Evolutionary conservation across 2,329 filamentous ascomycete species (phyloP), one percentile per base, ranked within the genome.

Genomic region (Ascochyta clinopodiicola): DNA sequence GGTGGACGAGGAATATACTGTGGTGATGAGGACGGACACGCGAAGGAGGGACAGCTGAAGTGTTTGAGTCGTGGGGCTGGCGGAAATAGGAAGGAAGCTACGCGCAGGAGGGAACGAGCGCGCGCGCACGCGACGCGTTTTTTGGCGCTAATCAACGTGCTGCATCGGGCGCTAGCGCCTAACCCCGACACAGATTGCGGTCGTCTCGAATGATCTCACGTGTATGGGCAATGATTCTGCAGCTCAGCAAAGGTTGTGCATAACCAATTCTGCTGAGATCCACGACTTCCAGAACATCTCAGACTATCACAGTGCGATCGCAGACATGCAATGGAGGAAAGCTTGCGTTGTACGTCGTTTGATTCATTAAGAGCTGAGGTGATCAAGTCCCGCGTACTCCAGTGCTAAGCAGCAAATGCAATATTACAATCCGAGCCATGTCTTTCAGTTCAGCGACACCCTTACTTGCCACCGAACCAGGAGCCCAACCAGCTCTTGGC

Each of bases 401-500:
- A 56, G 57, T 62, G 62, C 64, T 61, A 59, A 56, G 44, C 38
- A 57, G 57, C 59, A 51, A 40, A 71, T 70, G 67, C 67, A 64
- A 61, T 40, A 40, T 53, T 34, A 38, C 36, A 36, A 40, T 40
- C 37, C n/a, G 40, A 37, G 9, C 19, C 12, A 39, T 21, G 24
- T 36, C n/a, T 34, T 42, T 44, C 4, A 35, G 9, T 6, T 6
- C 22, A 4, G 12, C 36, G 17, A 50, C 29, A 27, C 12, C 32
- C 51, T 62, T 73, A 73, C 53, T 73, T 75, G 51, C 84, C 84
- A 53, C 92, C 88, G 70, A 97, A 96, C 93, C 92, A 97, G 74
- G 89, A 85, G 37, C 89, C 90, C 68, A 96, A 77, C 61, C 89
- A 89, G 68, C 87, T 86, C 86, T 96, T 96, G 39, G 92, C 90